phyloP scores from a whole-genome alignment of 129 eudicot species.

The Logfia minima region DNA sequence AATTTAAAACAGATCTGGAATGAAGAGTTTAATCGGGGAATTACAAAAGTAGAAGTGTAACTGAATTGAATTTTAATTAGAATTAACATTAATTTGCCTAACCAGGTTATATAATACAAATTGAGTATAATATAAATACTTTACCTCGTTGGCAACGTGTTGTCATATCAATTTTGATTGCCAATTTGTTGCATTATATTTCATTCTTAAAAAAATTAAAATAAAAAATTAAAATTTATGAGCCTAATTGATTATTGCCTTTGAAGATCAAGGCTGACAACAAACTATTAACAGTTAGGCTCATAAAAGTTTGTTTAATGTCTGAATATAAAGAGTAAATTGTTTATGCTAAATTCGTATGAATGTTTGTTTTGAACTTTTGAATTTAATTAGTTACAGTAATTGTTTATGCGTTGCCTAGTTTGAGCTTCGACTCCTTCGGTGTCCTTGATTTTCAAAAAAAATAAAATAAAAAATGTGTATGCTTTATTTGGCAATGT shows the following conservation, averaged over 20 bases:
- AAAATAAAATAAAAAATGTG: no score
- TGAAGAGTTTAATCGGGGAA: neutral
- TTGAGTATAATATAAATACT: neutral
- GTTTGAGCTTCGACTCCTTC: no score
- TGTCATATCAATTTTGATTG: neutral
- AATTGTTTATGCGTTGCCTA: neutral
- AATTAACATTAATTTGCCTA: no score
- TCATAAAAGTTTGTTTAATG: neutral
- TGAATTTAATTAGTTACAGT: neutral
- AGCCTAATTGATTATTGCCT: no score
- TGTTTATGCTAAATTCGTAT: neutral
- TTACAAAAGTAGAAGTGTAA: neutral
- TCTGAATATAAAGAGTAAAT: neutral
- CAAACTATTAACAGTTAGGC: no score
- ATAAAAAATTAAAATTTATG: no score
- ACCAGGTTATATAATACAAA: neutral
- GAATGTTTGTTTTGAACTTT: neutral
- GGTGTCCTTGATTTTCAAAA: no score
- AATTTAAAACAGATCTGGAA: neutral
- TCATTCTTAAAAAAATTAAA: neutral
- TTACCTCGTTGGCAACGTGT: neutral
- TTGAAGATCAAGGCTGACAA: no score
- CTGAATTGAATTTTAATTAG: no score
- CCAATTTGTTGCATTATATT: neutral
- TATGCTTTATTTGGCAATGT: no score